Evolutionary conservation across 2,329 filamentous ascomycete genomes (phyloP).

Genomic region (Emmonsiellopsis sp.): DNA sequence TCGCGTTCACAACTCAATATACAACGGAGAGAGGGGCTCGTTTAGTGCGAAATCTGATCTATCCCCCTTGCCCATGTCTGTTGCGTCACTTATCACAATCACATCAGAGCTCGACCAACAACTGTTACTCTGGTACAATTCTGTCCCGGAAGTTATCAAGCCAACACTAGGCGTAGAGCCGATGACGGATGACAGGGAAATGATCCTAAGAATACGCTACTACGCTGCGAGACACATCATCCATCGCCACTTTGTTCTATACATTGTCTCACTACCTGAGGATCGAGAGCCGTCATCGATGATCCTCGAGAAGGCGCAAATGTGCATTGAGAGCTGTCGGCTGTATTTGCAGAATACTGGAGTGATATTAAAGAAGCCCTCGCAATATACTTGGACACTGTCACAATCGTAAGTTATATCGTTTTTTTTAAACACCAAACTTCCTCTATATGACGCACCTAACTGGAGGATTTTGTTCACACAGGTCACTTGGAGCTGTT

Average conservation of each 20-base stretch:
- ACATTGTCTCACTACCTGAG: constrained; percentile 16
- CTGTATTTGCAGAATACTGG: constrained; percentile 21
- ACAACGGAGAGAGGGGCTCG: constrained; percentile 18
- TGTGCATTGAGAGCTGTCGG: constrained; percentile 26
- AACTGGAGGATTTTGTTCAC: background rate
- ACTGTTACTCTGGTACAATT: constrained; percentile 23
- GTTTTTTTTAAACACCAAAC: background rate
- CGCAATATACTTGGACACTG: constrained; percentile 29
- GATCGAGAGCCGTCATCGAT: constrained; percentile 10
- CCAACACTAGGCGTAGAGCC: constrained; percentile 17
- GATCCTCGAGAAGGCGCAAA: constrained; percentile 20
- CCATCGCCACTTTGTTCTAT: constrained; percentile 24
- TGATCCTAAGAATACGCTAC: constrained; percentile 24
- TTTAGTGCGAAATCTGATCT: constrained; percentile 8
- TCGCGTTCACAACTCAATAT: constrained; percentile 26
- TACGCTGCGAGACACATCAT: constrained; percentile 28
- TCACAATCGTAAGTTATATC: constrained; percentile 20
- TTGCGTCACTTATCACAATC: constrained; percentile 5
- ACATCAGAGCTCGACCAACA: constrained; percentile 21
- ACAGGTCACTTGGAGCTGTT: constrained; percentile 23
- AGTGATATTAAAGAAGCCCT: constrained; percentile 20
- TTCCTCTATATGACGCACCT: background rate
- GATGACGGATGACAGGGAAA: constrained; percentile 15
- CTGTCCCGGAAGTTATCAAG: constrained; percentile 23
- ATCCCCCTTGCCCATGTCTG: constrained; percentile 18